These are phyloP conservation scores for Immersiella caudata DNA, from an alignment of 495 filamentous ascomycete genomes.

Conservation along the genomic window DNA sequence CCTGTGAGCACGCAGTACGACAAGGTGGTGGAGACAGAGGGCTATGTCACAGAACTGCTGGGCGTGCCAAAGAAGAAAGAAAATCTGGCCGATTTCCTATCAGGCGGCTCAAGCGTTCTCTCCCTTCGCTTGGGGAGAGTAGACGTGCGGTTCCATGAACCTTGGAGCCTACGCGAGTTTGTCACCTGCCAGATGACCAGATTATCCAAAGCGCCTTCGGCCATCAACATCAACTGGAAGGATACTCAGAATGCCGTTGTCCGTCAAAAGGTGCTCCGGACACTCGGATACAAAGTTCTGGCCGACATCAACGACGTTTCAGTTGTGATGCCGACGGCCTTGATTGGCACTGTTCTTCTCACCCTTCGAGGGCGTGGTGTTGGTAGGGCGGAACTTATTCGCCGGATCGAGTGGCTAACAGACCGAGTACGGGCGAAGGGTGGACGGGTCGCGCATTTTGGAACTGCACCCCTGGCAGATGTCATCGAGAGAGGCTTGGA, in stretches of 20 bases:
- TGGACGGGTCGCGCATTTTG: slow-evolving; percentile 90
- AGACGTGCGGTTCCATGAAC: slow-evolving; percentile 93
- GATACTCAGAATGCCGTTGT: slow-evolving; percentile 49
- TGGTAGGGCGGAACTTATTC: slow-evolving; percentile 79
- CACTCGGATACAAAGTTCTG: slow-evolving; percentile 86
- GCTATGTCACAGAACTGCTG: slow-evolving; percentile 90
- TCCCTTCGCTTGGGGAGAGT: slow-evolving; percentile 88
- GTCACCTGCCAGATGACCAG: slow-evolving; percentile 69
- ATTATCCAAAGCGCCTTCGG: slow-evolving; percentile 43
- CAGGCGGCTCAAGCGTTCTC: slow-evolving; percentile 79
- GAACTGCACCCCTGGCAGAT: slow-evolving; percentile 68
- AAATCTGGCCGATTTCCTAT: slow-evolving; percentile 84
- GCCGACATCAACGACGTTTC: slow-evolving; percentile 94
- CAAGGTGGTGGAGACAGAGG: slow-evolving; percentile 97
- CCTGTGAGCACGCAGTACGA: slow-evolving; percentile 97
- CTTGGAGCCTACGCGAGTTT: slow-evolving; percentile 85
- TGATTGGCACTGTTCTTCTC: slow-evolving; percentile 91
- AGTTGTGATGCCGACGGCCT: slow-evolving; percentile 94
- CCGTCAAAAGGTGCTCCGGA: slow-evolving; percentile 69
- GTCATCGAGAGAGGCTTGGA: slow-evolving; percentile 92
- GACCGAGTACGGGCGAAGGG: slow-evolving; percentile 83
- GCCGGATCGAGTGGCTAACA: slow-evolving; percentile 88
- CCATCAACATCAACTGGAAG: slow-evolving; percentile 44
- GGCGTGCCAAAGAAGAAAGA: slow-evolving; percentile 95
- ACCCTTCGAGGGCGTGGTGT: slow-evolving; percentile 92